phyloP scores from a whole-genome alignment of 1,139 yeast species.

The Saccharomycopsis hybrid region DNA sequence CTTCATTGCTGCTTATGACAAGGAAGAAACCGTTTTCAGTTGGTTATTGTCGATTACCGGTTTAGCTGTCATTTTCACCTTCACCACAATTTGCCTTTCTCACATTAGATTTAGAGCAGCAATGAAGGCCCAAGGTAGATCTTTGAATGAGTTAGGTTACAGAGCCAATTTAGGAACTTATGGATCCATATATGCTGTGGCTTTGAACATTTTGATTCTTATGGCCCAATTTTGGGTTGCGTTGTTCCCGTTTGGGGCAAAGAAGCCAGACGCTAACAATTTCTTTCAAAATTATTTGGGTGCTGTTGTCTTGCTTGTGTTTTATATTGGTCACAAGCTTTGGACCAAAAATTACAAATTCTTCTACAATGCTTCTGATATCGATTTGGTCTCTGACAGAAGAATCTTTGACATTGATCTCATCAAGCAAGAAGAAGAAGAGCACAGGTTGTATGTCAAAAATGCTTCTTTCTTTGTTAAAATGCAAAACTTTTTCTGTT shows the following conservation, averaged over 20 bases:
- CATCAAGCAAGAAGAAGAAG: constrained; percentile 37
- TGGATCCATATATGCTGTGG: constrained; percentile 65
- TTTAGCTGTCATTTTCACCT: constrained; percentile 74
- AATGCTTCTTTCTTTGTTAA: constrained; percentile 5
- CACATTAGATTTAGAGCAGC: constrained; percentile 79
- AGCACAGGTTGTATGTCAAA: constrained; percentile 6
- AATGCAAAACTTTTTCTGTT: constrained; percentile 16
- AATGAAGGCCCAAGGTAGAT: constrained; percentile 56
- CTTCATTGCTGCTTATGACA: constrained; percentile 50
- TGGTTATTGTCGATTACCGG: constrained; percentile 87
- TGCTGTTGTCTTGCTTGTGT: constrained; percentile 43
- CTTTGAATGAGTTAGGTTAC: constrained; percentile 61
- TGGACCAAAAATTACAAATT: constrained; percentile 41
- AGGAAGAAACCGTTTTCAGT: constrained; percentile 60
- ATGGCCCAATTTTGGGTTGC: constrained; percentile 82
- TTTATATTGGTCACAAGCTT: constrained; percentile 46
- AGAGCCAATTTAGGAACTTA: constrained; percentile 58
- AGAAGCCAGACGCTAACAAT: constrained; percentile 38
- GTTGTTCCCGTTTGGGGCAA: constrained; percentile 54
- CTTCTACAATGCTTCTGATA: constrained; percentile 36
- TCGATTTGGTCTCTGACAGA: constrained; percentile 51
- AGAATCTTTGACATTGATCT: constrained; percentile 49
- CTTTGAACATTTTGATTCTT: constrained; percentile 56
- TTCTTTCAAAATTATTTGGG: constrained; percentile 54
- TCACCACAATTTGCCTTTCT: constrained; percentile 74